These are phyloP conservation scores for Ascochyta pisi DNA, from an alignment of 2,329 filamentous ascomycete genomes.

Conservation along the genomic window DNA sequence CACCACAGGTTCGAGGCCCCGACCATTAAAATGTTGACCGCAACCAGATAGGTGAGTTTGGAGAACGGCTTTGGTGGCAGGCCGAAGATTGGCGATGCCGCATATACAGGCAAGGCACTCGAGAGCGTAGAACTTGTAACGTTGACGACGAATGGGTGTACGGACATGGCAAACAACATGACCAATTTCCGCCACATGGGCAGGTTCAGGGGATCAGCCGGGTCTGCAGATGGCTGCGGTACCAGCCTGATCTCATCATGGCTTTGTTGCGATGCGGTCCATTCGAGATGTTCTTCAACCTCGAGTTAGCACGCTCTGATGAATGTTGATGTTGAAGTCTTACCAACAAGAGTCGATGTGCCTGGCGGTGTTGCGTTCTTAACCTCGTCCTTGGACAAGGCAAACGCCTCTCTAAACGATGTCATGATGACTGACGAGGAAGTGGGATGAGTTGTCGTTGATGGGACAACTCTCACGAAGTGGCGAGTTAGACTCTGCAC, in stretches of 20 bases:
- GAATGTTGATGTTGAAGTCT: not conserved
- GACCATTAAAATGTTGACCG: constrained; percentile 50
- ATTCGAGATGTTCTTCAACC: constrained; percentile 38
- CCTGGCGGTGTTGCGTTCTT: constrained; percentile 50
- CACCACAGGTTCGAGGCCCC: constrained; percentile 51
- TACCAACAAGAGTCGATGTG: constrained; percentile 50
- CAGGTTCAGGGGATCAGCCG: constrained; percentile 52
- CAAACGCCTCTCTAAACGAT: constrained; percentile 45
- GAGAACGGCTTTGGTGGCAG: constrained; percentile 41
- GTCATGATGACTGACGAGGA: constrained; percentile 35
- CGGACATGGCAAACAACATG: constrained; percentile 47
- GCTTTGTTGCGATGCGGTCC: constrained; percentile 37
- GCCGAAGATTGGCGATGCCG: constrained; percentile 40
- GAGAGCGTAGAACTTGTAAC: constrained; percentile 47
- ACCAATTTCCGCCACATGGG: constrained; percentile 45
- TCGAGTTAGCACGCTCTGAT: constrained; percentile 1
- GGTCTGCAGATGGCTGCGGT: constrained; percentile 49
- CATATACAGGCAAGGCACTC: constrained; percentile 47
- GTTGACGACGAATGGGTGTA: constrained; percentile 49
- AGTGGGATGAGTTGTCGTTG: not conserved
- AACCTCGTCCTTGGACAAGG: constrained; percentile 50
- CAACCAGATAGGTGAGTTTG: constrained; percentile 46
- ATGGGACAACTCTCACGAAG: not conserved
- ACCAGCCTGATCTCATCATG: constrained; percentile 49
- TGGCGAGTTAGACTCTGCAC: not conserved